These are phyloP conservation scores for Periconia sp. DNA, from an alignment of 2,329 filamentous ascomycete species.

Conservation along the genomic window DNA sequence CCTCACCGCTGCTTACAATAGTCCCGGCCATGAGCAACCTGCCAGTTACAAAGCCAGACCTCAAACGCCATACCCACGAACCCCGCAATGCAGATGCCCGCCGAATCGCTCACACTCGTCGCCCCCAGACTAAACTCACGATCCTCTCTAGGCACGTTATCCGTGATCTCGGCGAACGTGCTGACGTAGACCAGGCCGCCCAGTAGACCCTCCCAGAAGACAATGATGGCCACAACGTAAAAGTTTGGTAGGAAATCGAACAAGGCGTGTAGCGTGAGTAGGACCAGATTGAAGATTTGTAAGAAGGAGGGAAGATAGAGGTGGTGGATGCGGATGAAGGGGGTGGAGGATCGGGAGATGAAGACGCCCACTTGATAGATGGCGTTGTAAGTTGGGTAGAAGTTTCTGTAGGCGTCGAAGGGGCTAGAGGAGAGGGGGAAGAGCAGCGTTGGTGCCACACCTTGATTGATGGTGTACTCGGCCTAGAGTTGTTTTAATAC, in stretches of 20 bases:
- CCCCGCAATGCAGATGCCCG: constrained; percentile 84
- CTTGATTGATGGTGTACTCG: constrained; percentile 97
- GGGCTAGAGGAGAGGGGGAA: constrained; percentile 78
- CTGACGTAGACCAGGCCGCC: constrained; percentile 87
- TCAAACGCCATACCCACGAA: constrained; percentile 83
- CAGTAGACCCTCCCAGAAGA: constrained; percentile 93
- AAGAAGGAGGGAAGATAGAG: constrained; percentile 82
- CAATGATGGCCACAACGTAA: constrained; percentile 78
- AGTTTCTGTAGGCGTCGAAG: constrained; percentile 78
- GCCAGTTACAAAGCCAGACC: constrained; percentile 78
- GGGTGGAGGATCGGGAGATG: constrained; percentile 86
- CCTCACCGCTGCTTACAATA: constrained; percentile 45
- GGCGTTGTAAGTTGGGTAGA: constrained; percentile 93
- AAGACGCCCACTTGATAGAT: constrained; percentile 96
- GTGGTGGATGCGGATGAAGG: constrained; percentile 77
- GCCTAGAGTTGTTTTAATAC: constrained; percentile 33
- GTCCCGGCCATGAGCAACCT: constrained; percentile 76
- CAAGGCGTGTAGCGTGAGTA: constrained; percentile 76
- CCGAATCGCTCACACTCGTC: constrained; percentile 89
- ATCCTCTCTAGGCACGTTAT: constrained; percentile 73
- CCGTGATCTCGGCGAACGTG: constrained; percentile 91
- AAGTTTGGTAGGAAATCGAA: constrained; percentile 78
- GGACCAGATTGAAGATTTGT: constrained; percentile 73
- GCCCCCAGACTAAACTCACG: constrained; percentile 90
- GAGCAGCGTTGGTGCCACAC: constrained; percentile 83